Percentiles rank a stretch among this genome's conserved stretches.
Evolutionary conservation across 495 filamentous ascomycete genomes (phyloP).

Genomic region (Aspergillus heteromorphus): DNA sequence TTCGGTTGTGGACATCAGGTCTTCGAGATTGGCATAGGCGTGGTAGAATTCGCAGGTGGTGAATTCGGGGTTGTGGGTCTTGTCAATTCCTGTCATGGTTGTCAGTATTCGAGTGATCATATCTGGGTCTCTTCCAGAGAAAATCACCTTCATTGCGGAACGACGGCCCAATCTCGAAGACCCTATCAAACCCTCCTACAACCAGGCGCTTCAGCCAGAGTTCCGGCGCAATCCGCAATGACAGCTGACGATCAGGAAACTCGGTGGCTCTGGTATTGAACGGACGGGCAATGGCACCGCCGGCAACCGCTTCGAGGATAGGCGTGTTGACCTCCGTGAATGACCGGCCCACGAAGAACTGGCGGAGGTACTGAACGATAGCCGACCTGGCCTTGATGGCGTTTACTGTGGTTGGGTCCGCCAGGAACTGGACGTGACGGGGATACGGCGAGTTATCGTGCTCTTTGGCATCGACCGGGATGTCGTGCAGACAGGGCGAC

Average conservation of each 20-base stretch:
- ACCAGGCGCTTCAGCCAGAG: constrained; percentile 91
- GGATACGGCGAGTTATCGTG: constrained; percentile 62
- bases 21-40: constrained; percentile 70
- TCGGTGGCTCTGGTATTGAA: constrained; percentile 73
- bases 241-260: constrained; percentile 60
- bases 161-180: constrained; percentile 90
- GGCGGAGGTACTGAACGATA: constrained; percentile 67
- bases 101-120: constrained; percentile 5
- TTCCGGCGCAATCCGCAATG: constrained; percentile 85
- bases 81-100: constrained; percentile 56
- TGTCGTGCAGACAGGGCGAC: constrained; percentile 67
- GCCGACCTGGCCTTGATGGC: constrained; percentile 66
- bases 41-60: constrained; percentile 96
- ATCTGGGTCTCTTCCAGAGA: background rate
- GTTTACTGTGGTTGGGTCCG: constrained; percentile 60
- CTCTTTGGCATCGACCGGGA: constrained; percentile 61
- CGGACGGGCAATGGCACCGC: constrained; percentile 80
- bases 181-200: constrained; percentile 78
- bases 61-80: constrained; percentile 95
- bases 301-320: constrained; percentile 67
- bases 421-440: constrained; percentile 74
- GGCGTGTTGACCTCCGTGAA: constrained; percentile 90
- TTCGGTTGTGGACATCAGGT: constrained; percentile 72
- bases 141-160: constrained; percentile 85
- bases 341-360: constrained; percentile 61